These are phyloP conservation scores for Termitomyces sp. DNA, from an alignment of 768 basidiomycete species.

Conservation along the genomic window DNA sequence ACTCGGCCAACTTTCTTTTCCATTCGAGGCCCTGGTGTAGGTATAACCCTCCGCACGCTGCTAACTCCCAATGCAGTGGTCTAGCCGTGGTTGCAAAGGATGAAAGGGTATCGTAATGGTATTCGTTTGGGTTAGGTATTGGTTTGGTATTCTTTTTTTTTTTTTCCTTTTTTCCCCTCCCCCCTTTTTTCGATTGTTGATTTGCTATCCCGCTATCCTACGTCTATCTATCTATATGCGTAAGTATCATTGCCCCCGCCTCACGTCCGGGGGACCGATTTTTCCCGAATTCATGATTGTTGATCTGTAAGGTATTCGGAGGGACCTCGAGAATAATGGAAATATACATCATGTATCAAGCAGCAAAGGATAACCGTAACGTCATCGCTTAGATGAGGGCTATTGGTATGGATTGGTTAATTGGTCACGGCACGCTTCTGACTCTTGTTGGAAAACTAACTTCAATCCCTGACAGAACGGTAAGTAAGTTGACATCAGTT, in stretches of 20 bases:
- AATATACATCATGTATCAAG: too few species aligned
- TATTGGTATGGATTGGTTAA: too few species aligned
- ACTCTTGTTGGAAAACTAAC: too few species aligned
- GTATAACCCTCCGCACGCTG: slow-evolving; percentile 9
- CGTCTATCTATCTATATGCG: slow-evolving; percentile 10
- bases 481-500: too few species aligned
- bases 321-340: too few species aligned
- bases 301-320: background rate
- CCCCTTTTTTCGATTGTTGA: background rate
- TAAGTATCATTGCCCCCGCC: slow-evolving; percentile 18
- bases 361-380: too few species aligned
- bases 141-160: slow-evolving; percentile 5
- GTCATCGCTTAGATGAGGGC: too few species aligned
- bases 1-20: too few species aligned
- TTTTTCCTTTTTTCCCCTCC: background rate
- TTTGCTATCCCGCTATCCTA: slow-evolving; percentile 9
- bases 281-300: background rate
- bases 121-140: slow-evolving; percentile 8
- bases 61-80: slow-evolving; percentile 6
- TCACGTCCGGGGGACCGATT: slow-evolving; percentile 12
- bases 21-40: slow-evolving; percentile 13
- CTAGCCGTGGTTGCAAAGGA: background rate
- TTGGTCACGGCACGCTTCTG: too few species aligned
- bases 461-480: too few species aligned
- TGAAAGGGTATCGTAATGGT: background rate